Percentiles rank a stretch among this genome's conserved stretches.
Conservation (phyloP, 140 eudicot species). For the Oenanthe javanica region DNA sequence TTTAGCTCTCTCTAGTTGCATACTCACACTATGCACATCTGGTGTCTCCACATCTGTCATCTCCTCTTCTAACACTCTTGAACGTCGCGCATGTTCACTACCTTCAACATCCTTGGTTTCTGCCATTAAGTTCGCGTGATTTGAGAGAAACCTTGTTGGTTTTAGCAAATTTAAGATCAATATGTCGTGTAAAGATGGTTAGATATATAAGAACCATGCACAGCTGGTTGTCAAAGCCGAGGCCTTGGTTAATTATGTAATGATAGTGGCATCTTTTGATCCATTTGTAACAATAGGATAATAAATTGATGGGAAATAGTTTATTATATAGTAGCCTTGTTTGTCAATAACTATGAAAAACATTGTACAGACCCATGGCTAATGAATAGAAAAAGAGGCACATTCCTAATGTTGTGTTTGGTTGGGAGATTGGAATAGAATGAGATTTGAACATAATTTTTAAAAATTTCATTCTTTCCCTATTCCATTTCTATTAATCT, state of each 20-base stretch:
- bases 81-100: not conserved
- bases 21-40: constrained; percentile 31
- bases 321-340: constrained; percentile 3
- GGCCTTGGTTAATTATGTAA: constrained; percentile 30
- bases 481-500: too few species aligned
- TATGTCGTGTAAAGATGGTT: not conserved
- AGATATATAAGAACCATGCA: constrained; percentile 3
- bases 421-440: too few species aligned
- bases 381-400: not conserved
- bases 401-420: not conserved
- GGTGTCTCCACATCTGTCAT: constrained; percentile 15
- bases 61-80: constrained; percentile 9
- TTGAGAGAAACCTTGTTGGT: not conserved
- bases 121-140: not conserved
- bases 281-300: not conserved
- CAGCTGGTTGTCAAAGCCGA: constrained; percentile 35
- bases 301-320: not conserved
- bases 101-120: constrained; percentile 3
- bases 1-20: constrained; percentile 28
- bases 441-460: not conserved
- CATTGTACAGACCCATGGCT: constrained; percentile 2
- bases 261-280: too few species aligned
- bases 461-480: too few species aligned
- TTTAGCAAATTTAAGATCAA: not conserved
- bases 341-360: constrained; percentile 8